Conservation (phyloP, 2,329 filamentous ascomycete genomes). For the Chalaropsis thielavioides region DNA sequence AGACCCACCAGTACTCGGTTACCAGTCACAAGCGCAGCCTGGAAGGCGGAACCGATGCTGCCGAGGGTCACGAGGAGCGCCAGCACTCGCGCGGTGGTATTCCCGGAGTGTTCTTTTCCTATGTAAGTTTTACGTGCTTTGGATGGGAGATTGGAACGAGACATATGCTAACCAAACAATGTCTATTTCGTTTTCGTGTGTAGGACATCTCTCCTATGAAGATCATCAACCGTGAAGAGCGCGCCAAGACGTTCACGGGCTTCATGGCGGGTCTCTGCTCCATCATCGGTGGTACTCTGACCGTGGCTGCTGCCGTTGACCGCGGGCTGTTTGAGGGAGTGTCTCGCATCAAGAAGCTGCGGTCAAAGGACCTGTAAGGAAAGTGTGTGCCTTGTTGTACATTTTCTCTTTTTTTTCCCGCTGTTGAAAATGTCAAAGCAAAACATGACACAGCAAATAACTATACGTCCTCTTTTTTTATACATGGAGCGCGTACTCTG, state of each 20-base stretch:
- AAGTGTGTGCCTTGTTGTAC: not conserved
- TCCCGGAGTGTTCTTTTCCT: slow-evolving; percentile 96
- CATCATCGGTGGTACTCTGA: slow-evolving; percentile 85
- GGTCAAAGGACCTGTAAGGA: slow-evolving; percentile 42
- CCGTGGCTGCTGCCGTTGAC: slow-evolving; percentile 87
- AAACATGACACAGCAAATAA: not conserved
- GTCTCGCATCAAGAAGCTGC: slow-evolving; percentile 75
- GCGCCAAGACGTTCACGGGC: slow-evolving; percentile 74
- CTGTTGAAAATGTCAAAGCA: not conserved
- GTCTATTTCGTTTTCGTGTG: not conserved
- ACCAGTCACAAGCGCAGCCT: slow-evolving; percentile 91
- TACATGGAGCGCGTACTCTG: not conserved
- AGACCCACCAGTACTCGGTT: slow-evolving; percentile 96
- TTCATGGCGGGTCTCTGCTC: slow-evolving; percentile 92
- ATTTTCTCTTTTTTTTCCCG: not conserved
- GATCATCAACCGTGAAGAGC: slow-evolving; percentile 89
- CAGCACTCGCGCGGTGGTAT: slow-evolving; percentile 83
- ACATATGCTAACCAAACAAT: not conserved
- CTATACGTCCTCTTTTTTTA: not conserved
- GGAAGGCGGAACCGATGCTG: slow-evolving; percentile 64
- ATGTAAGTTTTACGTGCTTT: slow-evolving; percentile 45
- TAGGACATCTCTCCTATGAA: slow-evolving; percentile 99
- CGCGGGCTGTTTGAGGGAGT: slow-evolving; percentile 81
- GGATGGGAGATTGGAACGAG: not conserved
- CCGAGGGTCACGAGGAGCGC: slow-evolving; percentile 83